Base-by-base conservation (phyloP, 495 filamentous ascomycete species). In the Xylaria telfairii region DNA sequence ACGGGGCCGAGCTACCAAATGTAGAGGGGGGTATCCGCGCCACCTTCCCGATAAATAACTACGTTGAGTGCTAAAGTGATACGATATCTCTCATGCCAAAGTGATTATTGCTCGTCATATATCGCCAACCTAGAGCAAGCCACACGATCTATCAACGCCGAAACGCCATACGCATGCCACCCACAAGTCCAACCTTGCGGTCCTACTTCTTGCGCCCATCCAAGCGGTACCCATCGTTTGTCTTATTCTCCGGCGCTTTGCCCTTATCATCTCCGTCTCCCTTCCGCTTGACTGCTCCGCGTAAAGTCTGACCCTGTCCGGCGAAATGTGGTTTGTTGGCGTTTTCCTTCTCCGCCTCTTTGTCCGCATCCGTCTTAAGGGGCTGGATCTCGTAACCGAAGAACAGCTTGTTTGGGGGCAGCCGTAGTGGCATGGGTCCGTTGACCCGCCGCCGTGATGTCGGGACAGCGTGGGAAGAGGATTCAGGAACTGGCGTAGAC, bases 301-400 rank as follows among this genome's bases (percentile, higher is more conserved):
- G 83, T 32, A 98, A 78, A n/a, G 93, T 95, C 78, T 97, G 92
- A 0, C 96, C 96, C 49, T 91, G 87, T 0, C 96, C 96, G n/a
- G 90, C 87, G 80, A 98, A 99, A 71, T 92, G 87, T 12, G 90
- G 91, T 75, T 91, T 91, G 59, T 81, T 79, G 3, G 89, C 89
- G 34, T 87, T 83, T 54, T 90, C 89, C 37, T 88, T 87, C 61
- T 89, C 85, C 65, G 85, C 83, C 26, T 88, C 91, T 64, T 91
- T 87, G 68, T 93, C 92, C 34, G 90, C 92, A 26, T 90, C 90
- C 51, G 93, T 93, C 83, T 92, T 93, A 24, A 95, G 86, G 0
- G 94, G 94, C 75, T 91, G 95, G 78, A 97, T 86, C 70, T 96
- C 90, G 75, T 98, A 99, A 13, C 96, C 96, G 72, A 99, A 96